Evolutionary conservation across 495 filamentous ascomycete species (phyloP).

Genomic region (Penicillium canescens): DNA sequence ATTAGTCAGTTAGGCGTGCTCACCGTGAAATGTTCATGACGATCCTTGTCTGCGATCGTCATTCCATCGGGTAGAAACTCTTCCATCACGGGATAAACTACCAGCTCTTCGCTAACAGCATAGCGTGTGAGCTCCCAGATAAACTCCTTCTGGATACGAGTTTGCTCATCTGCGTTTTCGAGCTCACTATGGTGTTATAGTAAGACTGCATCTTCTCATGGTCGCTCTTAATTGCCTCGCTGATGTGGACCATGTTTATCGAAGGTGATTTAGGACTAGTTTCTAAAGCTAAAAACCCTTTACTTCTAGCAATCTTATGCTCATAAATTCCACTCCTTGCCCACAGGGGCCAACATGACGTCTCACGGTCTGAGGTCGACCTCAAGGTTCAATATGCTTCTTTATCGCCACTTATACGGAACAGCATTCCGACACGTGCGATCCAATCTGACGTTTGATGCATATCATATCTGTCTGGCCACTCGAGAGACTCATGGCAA

Average conservation of each 20-base stretch:
- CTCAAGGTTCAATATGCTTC: no score
- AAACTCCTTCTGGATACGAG: conserved; percentile 62
- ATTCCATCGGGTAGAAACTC: conserved; percentile 53
- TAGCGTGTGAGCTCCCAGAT: conserved; percentile 71
- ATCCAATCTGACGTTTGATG: no score
- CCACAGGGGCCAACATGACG: no score
- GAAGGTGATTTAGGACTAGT: background rate
- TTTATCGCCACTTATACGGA: no score
- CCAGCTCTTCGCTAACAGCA: conserved; percentile 63
- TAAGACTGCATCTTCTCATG: conserved; percentile 59
- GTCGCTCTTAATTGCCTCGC: conserved; percentile 42
- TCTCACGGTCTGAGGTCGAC: conserved; percentile 5
- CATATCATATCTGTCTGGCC: no score
- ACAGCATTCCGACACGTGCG: no score
- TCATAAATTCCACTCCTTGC: background rate
- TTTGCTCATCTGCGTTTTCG: conserved; percentile 50
- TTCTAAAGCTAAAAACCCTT: no score
- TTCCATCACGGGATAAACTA: conserved; percentile 67
- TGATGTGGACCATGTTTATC: conserved; percentile 20
- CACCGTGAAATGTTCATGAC: conserved; percentile 56
- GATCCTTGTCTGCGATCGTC: conserved; percentile 54
- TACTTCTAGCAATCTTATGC: background rate
- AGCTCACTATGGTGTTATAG: conserved; percentile 53
- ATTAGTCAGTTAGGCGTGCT: background rate
- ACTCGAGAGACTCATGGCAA: no score